Evolutionary conservation across 805 yeast genomes (phyloP).

Genomic region (Wickerhamiella musiphila): DNA sequence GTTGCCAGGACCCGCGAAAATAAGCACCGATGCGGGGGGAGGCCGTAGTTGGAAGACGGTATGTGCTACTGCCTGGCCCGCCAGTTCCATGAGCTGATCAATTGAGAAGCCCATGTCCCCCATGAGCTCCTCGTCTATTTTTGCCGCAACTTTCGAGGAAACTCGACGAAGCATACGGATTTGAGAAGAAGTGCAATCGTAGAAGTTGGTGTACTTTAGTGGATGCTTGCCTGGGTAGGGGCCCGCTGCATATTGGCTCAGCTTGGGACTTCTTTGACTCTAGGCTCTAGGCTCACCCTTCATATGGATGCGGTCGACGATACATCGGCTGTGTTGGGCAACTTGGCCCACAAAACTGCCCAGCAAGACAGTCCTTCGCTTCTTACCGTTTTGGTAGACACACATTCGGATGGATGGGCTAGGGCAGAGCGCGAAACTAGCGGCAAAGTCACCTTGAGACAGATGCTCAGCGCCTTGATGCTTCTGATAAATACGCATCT

Average conservation of each 20-base stretch:
- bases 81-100: constrained; percentile 89
- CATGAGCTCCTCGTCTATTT: constrained; percentile 76
- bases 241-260: too few relatives aligned
- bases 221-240: too few relatives aligned
- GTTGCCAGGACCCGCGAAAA: constrained; percentile 89
- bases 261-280: too few relatives aligned
- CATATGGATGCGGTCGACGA: constrained; percentile 22
- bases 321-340: constrained; percentile 17
- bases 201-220: too few relatives aligned
- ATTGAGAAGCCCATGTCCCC: constrained; percentile 63
- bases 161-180: constrained; percentile 11
- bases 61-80: constrained; percentile 88
- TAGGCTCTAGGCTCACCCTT: not conserved
- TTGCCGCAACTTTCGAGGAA: constrained; percentile 39
- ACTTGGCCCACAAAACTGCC: constrained; percentile 3
- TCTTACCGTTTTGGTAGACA: constrained; percentile 59
- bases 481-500: constrained; percentile 78
- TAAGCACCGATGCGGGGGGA: constrained; percentile 33
- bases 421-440: too few relatives aligned
- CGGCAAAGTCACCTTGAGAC: constrained; percentile 27
- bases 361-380: constrained; percentile 61
- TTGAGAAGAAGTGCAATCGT: too few relatives aligned
- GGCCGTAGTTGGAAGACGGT: constrained; percentile 59
- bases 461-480: constrained; percentile 45
- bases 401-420: constrained; percentile 58